Percentiles rank a stretch among this genome's conserved stretches.
Conservation (phyloP, 495 filamentous ascomycete species). For the Hypoxylon lenormandii region DNA sequence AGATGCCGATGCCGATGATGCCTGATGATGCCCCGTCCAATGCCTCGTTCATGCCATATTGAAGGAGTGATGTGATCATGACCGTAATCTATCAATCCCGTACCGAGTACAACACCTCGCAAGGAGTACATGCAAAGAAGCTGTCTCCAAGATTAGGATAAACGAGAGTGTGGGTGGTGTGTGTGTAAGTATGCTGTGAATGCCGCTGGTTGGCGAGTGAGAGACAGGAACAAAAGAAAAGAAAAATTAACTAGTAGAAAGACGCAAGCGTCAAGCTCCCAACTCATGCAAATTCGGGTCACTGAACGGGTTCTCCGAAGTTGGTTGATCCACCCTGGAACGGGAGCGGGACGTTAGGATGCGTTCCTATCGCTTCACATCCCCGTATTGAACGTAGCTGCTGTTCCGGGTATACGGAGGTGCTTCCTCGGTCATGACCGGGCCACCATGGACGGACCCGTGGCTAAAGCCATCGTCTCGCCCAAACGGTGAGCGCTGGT, state of each 20-base stretch:
- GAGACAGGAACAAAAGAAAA: constrained; percentile 9
- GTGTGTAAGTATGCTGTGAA: constrained; percentile 19
- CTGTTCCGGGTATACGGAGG: constrained; percentile 42
- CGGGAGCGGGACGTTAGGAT: constrained; percentile 6
- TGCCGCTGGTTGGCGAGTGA: constrained; percentile 16
- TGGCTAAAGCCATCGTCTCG: constrained; percentile 33
- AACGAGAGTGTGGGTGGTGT: constrained; percentile 5
- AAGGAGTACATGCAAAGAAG: neutral
- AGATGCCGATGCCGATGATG: neutral
- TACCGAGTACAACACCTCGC: neutral
- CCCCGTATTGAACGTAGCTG: constrained; percentile 42
- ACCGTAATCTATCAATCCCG: neutral
- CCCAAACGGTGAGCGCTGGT: constrained; percentile 30
- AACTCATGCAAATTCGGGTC: neutral
- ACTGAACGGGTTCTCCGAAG: constrained; percentile 22
- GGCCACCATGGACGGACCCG: constrained; percentile 29
- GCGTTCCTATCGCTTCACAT: constrained; percentile 32
- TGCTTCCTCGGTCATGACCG: constrained; percentile 39
- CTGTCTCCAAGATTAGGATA: neutral
- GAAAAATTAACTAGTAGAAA: neutral
- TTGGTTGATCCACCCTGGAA: neutral
- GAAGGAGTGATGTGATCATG: too few relatives aligned
- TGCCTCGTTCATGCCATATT: neutral
- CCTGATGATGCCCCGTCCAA: too few relatives aligned
- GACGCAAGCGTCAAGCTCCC: neutral